Conservation (phyloP, 2,329 filamentous ascomycete genomes). For the Sporothrix sp. region DNA sequence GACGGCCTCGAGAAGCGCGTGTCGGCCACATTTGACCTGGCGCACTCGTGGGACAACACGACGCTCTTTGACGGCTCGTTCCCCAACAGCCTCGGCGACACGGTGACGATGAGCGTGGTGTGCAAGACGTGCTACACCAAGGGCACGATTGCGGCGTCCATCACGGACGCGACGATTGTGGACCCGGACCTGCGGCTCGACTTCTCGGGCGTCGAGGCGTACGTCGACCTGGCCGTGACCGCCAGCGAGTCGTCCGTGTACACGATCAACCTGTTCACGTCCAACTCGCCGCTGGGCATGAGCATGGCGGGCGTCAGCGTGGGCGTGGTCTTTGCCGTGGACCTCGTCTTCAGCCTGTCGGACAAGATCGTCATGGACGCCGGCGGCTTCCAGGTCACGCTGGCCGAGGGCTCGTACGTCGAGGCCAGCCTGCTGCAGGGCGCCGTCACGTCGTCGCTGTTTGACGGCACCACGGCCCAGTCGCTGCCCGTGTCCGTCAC, state of each 20-base stretch:
- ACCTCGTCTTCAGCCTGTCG: slow-evolving; percentile 41
- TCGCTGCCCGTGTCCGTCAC: slow-evolving; percentile 39
- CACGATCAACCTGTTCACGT: slow-evolving; percentile 40
- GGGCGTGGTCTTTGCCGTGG: slow-evolving; percentile 39
- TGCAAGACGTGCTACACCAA: slow-evolving; percentile 42
- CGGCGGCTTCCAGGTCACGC: slow-evolving; percentile 43
- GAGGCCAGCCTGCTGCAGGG: slow-evolving; percentile 35
- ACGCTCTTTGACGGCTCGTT: slow-evolving; percentile 13
- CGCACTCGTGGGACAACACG: slow-evolving; percentile 16
- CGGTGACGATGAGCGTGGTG: slow-evolving; percentile 24
- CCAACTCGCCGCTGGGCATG: slow-evolving; percentile 34
- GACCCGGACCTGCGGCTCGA: slow-evolving; percentile 34
- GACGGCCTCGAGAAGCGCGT: slow-evolving; percentile 16
- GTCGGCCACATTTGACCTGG: slow-evolving; percentile 15
- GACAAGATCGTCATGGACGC: slow-evolving; percentile 38
- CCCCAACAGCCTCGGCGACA: slow-evolving; percentile 7
- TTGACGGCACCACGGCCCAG: slow-evolving; percentile 33
- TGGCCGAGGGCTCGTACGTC: slow-evolving; percentile 35
- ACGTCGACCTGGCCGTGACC: slow-evolving; percentile 38
- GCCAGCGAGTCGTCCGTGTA: slow-evolving; percentile 38
- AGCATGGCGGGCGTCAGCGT: slow-evolving; percentile 33
- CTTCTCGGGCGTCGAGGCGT: slow-evolving; percentile 42
- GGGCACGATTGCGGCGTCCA: slow-evolving; percentile 36
- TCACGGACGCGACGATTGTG: slow-evolving; percentile 31
- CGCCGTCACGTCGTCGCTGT: slow-evolving; percentile 36